phyloP scores from a whole-genome alignment of 345 rosid species.

The Rhizophora mangle region DNA sequence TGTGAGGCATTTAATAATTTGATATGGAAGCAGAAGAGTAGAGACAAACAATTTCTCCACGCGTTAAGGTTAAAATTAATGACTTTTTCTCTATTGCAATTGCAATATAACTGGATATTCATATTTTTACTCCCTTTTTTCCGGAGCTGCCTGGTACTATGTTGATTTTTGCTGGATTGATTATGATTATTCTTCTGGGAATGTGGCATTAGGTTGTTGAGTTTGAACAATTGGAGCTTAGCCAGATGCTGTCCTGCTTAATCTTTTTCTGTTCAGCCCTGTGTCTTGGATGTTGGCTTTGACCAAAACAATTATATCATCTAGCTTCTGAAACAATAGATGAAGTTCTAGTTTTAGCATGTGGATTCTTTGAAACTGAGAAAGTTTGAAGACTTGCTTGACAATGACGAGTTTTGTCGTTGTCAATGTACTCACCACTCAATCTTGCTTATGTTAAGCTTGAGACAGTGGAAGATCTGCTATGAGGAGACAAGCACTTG shows the following conservation, averaged over 20 bases:
- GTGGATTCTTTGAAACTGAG: neutral
- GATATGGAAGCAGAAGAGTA: constrained; percentile 20
- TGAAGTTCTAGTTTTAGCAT: too few species aligned
- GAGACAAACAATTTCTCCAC: constrained; percentile 11
- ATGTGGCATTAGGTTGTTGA: too few species aligned
- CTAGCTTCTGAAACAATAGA: neutral
- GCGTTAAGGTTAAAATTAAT: constrained; percentile 1
- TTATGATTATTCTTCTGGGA: too few species aligned
- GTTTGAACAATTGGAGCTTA: too few species aligned
- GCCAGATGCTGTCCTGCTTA: too few species aligned
- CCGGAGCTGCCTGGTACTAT: too few species aligned
- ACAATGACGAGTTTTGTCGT: neutral
- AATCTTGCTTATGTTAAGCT: neutral
- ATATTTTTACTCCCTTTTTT: too few species aligned
- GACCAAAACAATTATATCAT: neutral
- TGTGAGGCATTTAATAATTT: constrained; percentile 5
- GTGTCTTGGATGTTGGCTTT: neutral
- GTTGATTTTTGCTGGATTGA: too few species aligned
- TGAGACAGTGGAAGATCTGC: neutral
- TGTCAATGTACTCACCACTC: neutral
- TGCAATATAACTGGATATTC: neutral
- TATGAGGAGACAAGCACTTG: neutral
- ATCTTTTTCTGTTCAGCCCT: neutral
- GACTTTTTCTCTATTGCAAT: neutral
- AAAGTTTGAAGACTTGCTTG: neutral